These are phyloP conservation scores for Blastobotrys proliferans DNA, from an alignment of 1,139 yeast genomes.

Conservation along the genomic window DNA sequence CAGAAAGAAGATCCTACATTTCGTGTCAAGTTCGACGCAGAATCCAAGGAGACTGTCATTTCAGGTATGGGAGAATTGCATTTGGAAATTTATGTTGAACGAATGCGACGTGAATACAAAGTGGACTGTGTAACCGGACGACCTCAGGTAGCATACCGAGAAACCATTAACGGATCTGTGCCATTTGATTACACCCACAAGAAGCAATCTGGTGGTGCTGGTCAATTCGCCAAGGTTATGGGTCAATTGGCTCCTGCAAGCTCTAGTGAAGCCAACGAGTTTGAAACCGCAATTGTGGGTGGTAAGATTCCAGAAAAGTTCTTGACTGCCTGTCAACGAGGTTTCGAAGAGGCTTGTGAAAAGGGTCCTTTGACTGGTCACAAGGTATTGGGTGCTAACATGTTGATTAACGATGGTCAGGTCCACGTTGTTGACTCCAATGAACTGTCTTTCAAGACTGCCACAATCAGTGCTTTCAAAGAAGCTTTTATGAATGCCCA, in stretches of 20 bases:
- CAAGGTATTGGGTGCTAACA: slow-evolving; percentile 83
- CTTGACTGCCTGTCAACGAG: slow-evolving; percentile 90
- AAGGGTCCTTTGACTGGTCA: slow-evolving; percentile 98
- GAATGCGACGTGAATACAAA: slow-evolving; percentile 96
- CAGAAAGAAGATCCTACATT: slow-evolving; percentile 99
- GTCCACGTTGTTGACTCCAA: slow-evolving; percentile 97
- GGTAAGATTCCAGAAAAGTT: slow-evolving; percentile 96
- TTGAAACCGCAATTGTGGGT: slow-evolving; percentile 87
- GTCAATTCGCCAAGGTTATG: slow-evolving; percentile 96
- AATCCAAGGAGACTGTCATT: slow-evolving; percentile 91
- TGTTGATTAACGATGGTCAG: slow-evolving; percentile 96
- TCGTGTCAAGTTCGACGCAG: slow-evolving; percentile 84
- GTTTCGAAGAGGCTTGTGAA: slow-evolving; percentile 90
- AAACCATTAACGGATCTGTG: slow-evolving; percentile 70
- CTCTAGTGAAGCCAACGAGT: slow-evolving; percentile 48
- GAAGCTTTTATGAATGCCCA: slow-evolving; percentile 81
- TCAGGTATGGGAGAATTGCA: slow-evolving; percentile 99
- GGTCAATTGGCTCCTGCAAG: slow-evolving; percentile 71
- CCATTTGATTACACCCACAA: slow-evolving; percentile 94
- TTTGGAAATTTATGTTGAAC: slow-evolving; percentile 92
- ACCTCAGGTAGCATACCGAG: slow-evolving; percentile 98
- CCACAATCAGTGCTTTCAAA: slow-evolving; percentile 86
- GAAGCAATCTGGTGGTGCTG: slow-evolving; percentile 99
- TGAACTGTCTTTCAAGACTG: slow-evolving; percentile 91
- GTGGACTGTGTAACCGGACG: slow-evolving; percentile 94